A percentile compares a stretch with the other conserved stretches of the same genome.
Evolutionary conservation across 2,329 filamentous ascomycete genomes (phyloP).

Genomic region (Sphaerostilbella broomeana): DNA sequence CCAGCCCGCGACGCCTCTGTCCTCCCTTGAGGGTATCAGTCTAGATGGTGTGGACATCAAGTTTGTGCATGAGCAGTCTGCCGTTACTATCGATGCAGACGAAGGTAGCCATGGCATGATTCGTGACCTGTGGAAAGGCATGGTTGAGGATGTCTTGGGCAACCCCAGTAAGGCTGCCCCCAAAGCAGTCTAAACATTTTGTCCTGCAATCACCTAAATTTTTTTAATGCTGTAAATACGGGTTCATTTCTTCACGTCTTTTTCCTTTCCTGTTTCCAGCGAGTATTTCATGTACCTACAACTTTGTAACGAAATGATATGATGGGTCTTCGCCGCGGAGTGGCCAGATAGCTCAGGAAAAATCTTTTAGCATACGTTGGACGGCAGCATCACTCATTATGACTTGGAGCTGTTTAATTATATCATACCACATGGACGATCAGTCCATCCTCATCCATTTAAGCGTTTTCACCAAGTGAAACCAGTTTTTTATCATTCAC

Average conservation of each 20-base stretch:
- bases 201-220: slow-evolving; percentile 1
- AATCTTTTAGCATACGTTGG: not conserved
- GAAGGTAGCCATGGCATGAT: slow-evolving; percentile 40
- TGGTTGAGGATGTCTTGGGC: slow-evolving; percentile 44
- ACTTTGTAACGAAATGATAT: slow-evolving; percentile 4
- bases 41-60: slow-evolving; percentile 51
- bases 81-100: slow-evolving; percentile 16
- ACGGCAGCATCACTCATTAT: slow-evolving; percentile 9
- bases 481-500: too few species aligned
- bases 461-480: not conserved
- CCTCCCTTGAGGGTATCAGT: slow-evolving; percentile 52
- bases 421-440: not conserved
- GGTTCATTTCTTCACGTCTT: too few species aligned
- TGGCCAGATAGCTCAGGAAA: not conserved
- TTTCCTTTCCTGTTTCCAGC: not conserved
- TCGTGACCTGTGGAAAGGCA: slow-evolving; percentile 48
- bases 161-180: slow-evolving; percentile 17
- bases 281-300: slow-evolving; percentile 1
- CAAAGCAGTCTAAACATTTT: slow-evolving; percentile 2
- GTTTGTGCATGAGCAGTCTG: slow-evolving; percentile 37
- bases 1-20: slow-evolving; percentile 43
- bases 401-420: slow-evolving; percentile 10
- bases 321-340: slow-evolving; percentile 1
- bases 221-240: too few species aligned
- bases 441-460: not conserved